A percentile compares a stretch with the other conserved stretches of the same genome.
Evolutionary conservation across 495 filamentous ascomycete genomes (phyloP).

Genomic region (Collariella sp.): DNA sequence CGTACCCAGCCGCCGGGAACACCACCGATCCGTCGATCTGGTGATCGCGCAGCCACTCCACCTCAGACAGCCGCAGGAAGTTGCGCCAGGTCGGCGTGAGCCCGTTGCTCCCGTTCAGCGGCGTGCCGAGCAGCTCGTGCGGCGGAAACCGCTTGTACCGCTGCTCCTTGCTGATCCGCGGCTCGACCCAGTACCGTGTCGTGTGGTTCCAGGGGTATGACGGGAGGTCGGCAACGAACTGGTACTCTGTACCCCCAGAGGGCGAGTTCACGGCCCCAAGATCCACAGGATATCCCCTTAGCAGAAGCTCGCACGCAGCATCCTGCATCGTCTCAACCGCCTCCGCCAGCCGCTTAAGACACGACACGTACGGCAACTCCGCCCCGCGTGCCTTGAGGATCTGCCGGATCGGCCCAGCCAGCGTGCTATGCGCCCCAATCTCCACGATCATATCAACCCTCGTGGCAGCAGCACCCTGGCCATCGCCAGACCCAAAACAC

Average conservation of each 20-base stretch:
- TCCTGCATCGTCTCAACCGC: not conserved
- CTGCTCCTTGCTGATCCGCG: slow-evolving; percentile 1
- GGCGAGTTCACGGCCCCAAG: not conserved
- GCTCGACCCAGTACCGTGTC: slow-evolving; percentile 13
- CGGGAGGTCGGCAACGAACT: slow-evolving; percentile 29
- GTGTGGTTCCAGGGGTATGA: slow-evolving; percentile 18
- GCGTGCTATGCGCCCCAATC: slow-evolving; percentile 42
- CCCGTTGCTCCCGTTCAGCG: not conserved
- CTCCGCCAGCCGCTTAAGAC: not conserved
- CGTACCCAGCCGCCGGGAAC: slow-evolving; percentile 8
- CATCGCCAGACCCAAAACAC: not conserved
- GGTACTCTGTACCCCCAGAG: no score
- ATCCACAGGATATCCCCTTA: no score
- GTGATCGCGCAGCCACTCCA: slow-evolving; percentile 34
- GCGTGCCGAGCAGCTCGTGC: slow-evolving; percentile 14
- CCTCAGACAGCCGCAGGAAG: slow-evolving; percentile 28
- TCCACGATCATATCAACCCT: slow-evolving; percentile 35
- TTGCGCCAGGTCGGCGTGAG: slow-evolving; percentile 36
- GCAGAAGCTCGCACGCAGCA: no score
- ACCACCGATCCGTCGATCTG: slow-evolving; percentile 19
- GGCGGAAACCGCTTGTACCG: not conserved
- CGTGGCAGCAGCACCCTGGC: no score
- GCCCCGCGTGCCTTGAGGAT: not conserved
- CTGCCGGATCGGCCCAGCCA: slow-evolving; percentile 40
- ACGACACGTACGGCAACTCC: not conserved